Percentiles rank a stretch among this genome's conserved stretches.
These are phyloP conservation scores for Colletotrichum sp. DNA, from an alignment of 2,329 filamentous ascomycete genomes.

Conservation along the genomic window DNA sequence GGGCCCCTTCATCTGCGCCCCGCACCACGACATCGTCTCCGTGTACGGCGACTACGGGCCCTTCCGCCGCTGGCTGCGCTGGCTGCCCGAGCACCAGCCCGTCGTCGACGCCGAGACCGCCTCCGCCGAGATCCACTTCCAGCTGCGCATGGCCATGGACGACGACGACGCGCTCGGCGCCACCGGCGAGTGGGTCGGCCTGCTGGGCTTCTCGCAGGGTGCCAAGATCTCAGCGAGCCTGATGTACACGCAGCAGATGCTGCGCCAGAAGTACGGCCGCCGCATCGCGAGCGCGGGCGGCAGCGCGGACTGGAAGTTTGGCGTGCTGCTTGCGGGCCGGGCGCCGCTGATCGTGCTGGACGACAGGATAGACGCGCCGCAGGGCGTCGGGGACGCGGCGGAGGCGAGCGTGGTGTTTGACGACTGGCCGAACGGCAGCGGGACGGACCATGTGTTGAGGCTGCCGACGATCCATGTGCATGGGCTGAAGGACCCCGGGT, in stretches of 20 bases:
- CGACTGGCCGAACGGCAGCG: conserved; percentile 46
- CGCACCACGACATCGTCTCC: conserved; percentile 66
- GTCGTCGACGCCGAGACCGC: conserved; percentile 54
- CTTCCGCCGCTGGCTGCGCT: conserved; percentile 68
- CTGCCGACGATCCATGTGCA: conserved; percentile 73
- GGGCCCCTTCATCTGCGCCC: conserved; percentile 66
- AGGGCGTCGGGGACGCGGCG: conserved; percentile 27
- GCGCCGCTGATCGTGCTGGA: conserved; percentile 62
- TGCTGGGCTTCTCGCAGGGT: conserved; percentile 72
- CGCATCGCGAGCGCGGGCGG: conserved; percentile 28
- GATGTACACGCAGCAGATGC: conserved; percentile 66
- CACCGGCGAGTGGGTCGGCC: conserved; percentile 61
- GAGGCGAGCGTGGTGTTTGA: conserved; percentile 40
- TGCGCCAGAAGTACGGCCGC: conserved; percentile 39
- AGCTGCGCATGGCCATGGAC: conserved; percentile 53
- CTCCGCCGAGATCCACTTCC: conserved; percentile 42
- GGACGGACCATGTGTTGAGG: conserved; percentile 50
- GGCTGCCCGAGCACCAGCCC: conserved; percentile 61
- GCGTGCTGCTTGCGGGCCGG: conserved; percentile 65
- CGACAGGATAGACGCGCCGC: conserved; percentile 29
- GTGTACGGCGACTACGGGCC: conserved; percentile 72
- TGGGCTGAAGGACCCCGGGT: conserved; percentile 63
- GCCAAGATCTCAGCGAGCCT: conserved; percentile 67
- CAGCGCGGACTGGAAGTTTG: conserved; percentile 59
- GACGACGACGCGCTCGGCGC: conserved; percentile 54